Percentiles rank a stretch among this genome's conserved stretches.
Evolutionary conservation across 176 grass and related monocot genomes (phyloP).

Genomic region (Panicum miliaceum): DNA sequence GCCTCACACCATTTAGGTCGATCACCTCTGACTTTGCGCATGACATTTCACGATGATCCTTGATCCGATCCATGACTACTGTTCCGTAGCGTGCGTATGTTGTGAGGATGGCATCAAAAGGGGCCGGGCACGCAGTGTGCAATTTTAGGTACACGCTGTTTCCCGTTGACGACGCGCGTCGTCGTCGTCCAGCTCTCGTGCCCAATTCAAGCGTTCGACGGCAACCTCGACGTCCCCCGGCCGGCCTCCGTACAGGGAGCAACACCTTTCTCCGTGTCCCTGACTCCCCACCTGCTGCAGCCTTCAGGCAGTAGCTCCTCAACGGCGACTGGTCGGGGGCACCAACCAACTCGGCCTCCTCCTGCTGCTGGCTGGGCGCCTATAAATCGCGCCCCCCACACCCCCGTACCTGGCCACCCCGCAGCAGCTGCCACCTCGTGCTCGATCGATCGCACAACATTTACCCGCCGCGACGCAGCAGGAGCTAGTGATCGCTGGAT

Average conservation of each 20-base stretch:
- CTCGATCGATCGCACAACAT: neutral
- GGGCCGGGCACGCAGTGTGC: neutral
- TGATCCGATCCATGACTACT: too few relatives aligned
- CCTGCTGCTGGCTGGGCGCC: neutral
- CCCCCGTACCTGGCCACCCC: neutral
- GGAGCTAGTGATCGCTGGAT: neutral
- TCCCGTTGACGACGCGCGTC: neutral
- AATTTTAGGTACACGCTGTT: constrained; percentile 1
- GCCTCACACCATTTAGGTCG: too few relatives aligned
- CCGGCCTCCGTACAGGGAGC: neutral
- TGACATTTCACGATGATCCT: neutral
- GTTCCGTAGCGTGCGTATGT: neutral
- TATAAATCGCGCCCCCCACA: constrained; percentile 35
- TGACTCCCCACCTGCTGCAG: too few relatives aligned
- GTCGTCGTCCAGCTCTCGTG: too few relatives aligned
- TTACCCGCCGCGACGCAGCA: neutral
- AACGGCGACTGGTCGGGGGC: neutral
- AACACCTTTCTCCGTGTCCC: neutral
- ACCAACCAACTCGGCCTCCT: neutral
- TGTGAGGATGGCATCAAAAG: neutral
- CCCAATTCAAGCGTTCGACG: neutral
- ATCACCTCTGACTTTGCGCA: neutral
- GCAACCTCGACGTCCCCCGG: neutral
- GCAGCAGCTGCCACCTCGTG: neutral
- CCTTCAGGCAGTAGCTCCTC: neutral